Evolutionary conservation across 768 basidiomycete species (phyloP), one percentile per base, ranked within the genome.

Genomic region (Trametes maxima): DNA sequence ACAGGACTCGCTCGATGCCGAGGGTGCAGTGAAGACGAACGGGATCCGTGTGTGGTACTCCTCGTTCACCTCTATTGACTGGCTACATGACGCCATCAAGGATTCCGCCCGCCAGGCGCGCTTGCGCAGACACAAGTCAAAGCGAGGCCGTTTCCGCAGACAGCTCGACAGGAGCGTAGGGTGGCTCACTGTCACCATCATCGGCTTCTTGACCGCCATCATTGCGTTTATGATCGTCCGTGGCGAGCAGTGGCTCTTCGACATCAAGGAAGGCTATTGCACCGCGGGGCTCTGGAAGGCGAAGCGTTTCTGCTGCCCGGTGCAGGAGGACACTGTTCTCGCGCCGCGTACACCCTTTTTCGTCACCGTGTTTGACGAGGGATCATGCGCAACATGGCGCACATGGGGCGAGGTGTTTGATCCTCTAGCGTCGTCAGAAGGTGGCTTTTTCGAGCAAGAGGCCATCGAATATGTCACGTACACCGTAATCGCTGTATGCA

Each of bases 1-100:
- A 54, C 64, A 72, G 72, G 44, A 63, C 14, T 51, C 39, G 1
- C 62, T 51, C 8, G 82, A 78, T 7, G 72, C 78, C 17, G 85
- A 82, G 46, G 72, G 80, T 17, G 88, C 86, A 58, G 80, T 85
- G 35, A 86, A 85, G 69, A 85, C 86, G 50, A 96, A 96, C 66
- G 95, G 95, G 37, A 87, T 93, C 58, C 88, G 93, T 25, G 92
- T 94, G n/a, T 92, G 89, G 92, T 94, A 94, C 73, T 87, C 89
- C 12, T 92, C 90, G 2, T 96, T 88, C 76, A 87, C 92, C 0
- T 94, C 91, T 19, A 89, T 96, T 58, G 95, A 98, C 74, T 98
- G 95, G 96, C 79, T 98, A 55, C 96, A 98, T 68, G 96, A 98
- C 76, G 84, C 92, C 42, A 93, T 98, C 78, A 95, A 97, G 74